Conservation (phyloP, 129 eudicot species). For the Helichrysum umbraculigerum region DNA sequence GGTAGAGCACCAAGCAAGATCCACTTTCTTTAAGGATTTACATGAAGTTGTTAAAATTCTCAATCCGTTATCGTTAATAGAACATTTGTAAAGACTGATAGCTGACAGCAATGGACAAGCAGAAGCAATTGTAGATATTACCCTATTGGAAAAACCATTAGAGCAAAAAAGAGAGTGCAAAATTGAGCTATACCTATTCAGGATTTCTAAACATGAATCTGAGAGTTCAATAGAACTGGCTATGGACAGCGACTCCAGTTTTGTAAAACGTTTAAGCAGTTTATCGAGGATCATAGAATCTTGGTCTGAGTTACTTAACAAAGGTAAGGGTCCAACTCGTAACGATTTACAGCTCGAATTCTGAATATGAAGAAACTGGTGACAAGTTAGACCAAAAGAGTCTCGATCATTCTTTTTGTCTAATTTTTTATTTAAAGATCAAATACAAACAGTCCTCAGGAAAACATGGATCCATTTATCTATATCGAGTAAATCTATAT, state of each 20-base stretch:
- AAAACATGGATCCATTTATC: no score
- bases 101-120: constrained; percentile 49
- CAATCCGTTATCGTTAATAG: constrained; percentile 45
- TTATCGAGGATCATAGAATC: constrained; percentile 32
- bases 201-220: constrained; percentile 38
- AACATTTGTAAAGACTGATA: constrained; percentile 55
- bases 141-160: no score
- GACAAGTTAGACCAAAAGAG: no score
- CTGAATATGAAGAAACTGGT: no score
- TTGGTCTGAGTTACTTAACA: no score
- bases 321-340: constrained; percentile 42
- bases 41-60: no score
- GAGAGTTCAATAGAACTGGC: constrained; percentile 44
- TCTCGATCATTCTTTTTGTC: no score
- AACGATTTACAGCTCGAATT: no score
- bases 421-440: no score
- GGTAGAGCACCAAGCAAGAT: no score
- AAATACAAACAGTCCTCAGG: no score
- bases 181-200: constrained; percentile 39
- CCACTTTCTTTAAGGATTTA: constrained; percentile 40
- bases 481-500: no score
- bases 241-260: constrained; percentile 47
- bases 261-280: constrained; percentile 49
- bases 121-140: constrained; percentile 40
- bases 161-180: constrained; percentile 32